phyloP scores from a whole-genome alignment of 768 basidiomycete genomes.

The Harrya chromipes region DNA sequence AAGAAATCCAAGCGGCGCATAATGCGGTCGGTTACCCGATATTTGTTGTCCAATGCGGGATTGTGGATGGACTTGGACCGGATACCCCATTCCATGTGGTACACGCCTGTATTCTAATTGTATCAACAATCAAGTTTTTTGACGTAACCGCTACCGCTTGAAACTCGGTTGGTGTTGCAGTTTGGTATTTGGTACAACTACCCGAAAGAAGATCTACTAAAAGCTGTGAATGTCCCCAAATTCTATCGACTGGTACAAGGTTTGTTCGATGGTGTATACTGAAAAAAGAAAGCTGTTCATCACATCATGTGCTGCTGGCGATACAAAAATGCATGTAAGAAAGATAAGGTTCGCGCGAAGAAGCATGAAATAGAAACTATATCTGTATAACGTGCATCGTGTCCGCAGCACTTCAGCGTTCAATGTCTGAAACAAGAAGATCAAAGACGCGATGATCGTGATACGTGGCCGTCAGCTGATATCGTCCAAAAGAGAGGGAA shows the following conservation, averaged over 20 bases:
- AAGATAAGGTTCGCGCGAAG: not conserved
- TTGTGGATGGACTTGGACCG: not conserved
- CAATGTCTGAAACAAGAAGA: not conserved
- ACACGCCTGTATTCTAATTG: conserved; percentile 6
- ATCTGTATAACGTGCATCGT: conserved; percentile 6
- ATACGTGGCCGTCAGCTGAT: not conserved
- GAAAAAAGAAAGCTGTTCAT: conserved; percentile 2
- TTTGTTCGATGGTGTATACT: conserved; percentile 1
- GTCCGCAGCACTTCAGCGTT: conserved; percentile 10
- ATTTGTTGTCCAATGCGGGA: not conserved
- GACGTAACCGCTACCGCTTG: too few species aligned
- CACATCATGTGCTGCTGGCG: conserved; percentile 3
- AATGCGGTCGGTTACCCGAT: not conserved
- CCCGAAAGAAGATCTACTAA: not conserved
- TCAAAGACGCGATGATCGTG: not conserved
- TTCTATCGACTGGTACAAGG: too few species aligned
- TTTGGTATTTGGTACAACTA: too few species aligned
- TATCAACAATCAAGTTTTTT: too few species aligned
- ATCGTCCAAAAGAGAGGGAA: not conserved
- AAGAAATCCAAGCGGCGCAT: conserved; percentile 9
- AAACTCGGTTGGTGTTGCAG: too few species aligned
- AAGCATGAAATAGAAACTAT: conserved; percentile 8
- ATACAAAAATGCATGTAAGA: conserved; percentile 8
- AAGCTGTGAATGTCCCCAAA: not conserved
- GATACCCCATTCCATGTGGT: not conserved